phyloP scores from a whole-genome alignment of 371 early-diverging fungal species.

The Saksenaea oblongispora region DNA sequence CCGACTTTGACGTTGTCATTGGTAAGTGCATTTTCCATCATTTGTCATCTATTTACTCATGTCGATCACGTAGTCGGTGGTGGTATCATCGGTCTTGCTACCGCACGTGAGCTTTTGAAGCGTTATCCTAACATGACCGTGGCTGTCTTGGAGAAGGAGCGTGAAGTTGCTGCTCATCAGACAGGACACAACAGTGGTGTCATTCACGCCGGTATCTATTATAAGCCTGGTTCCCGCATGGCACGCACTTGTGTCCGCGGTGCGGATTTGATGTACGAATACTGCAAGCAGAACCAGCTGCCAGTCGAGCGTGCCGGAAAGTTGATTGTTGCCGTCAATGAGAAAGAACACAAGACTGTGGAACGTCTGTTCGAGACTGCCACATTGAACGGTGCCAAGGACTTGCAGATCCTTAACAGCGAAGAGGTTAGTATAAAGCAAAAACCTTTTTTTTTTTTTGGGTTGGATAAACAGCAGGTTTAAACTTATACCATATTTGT shows the following conservation, averaged over 20 bases:
- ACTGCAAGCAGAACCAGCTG: slow-evolving; percentile 49
- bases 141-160: slow-evolving; percentile 50
- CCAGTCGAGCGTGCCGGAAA: slow-evolving; percentile 55
- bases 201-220: slow-evolving; percentile 54
- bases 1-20: slow-evolving; percentile 51
- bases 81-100: slow-evolving; percentile 46
- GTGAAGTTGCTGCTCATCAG: slow-evolving; percentile 54
- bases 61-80: slow-evolving; percentile 17
- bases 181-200: slow-evolving; percentile 55
- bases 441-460: too few species aligned
- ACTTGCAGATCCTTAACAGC: slow-evolving; percentile 43
- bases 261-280: slow-evolving; percentile 51
- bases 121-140: slow-evolving; percentile 51
- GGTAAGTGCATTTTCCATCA: slow-evolving; percentile 23
- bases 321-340: slow-evolving; percentile 47
- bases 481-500: not conserved
- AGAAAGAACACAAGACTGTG: slow-evolving; percentile 46
- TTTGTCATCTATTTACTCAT: not conserved
- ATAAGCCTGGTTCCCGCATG: slow-evolving; percentile 53
- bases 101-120: slow-evolving; percentile 50
- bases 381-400: slow-evolving; percentile 48
- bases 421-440: slow-evolving; percentile 32
- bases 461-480: not conserved
- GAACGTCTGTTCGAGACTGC: slow-evolving; percentile 44
- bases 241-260: slow-evolving; percentile 52